Conservation (phyloP, 805 yeast species). For the Kregervanrija fluxuum region DNA sequence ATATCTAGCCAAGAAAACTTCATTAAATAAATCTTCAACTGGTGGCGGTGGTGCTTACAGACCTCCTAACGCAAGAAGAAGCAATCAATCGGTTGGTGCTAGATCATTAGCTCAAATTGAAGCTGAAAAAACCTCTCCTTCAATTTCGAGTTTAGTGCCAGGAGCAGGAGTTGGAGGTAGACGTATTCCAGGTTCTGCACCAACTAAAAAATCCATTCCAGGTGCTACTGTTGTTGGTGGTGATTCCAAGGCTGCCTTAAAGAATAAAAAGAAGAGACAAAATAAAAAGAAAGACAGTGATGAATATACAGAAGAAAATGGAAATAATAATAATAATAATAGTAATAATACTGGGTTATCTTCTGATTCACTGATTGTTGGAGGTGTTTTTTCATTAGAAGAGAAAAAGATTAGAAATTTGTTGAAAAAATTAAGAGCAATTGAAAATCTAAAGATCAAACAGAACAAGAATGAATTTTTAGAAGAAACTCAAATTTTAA, state of each 20-base stretch:
- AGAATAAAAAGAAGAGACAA: constrained; percentile 57
- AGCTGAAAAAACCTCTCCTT: constrained; percentile 20
- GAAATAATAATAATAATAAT: background rate
- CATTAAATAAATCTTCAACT: constrained; percentile 11
- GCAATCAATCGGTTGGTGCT: constrained; percentile 30
- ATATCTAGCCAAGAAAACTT: constrained; percentile 36
- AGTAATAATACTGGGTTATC: constrained; percentile 5
- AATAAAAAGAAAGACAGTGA: constrained; percentile 36
- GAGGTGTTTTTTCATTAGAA: constrained; percentile 66
- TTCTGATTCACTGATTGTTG: constrained; percentile 38
- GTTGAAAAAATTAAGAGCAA: constrained; percentile 92
- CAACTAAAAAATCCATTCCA: constrained; percentile 36
- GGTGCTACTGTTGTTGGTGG: constrained; percentile 40
- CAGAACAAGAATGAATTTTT: constrained; percentile 76
- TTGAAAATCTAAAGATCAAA: constrained; percentile 80
- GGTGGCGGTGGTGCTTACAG: constrained; percentile 87
- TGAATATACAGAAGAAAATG: background rate
- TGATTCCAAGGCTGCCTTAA: constrained; percentile 55
- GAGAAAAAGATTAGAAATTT: constrained; percentile 89
- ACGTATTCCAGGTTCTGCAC: constrained; percentile 22
- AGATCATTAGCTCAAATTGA: constrained; percentile 57
- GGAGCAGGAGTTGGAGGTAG: constrained; percentile 12
- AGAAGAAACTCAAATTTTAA: constrained; percentile 88
- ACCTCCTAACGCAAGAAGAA: constrained; percentile 88
- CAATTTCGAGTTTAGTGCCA: constrained; percentile 3